Percentiles rank a stretch among this genome's conserved stretches.
These are phyloP conservation scores for Toxicodendron radicans DNA, from an alignment of 345 rosid species.

Conservation along the genomic window DNA sequence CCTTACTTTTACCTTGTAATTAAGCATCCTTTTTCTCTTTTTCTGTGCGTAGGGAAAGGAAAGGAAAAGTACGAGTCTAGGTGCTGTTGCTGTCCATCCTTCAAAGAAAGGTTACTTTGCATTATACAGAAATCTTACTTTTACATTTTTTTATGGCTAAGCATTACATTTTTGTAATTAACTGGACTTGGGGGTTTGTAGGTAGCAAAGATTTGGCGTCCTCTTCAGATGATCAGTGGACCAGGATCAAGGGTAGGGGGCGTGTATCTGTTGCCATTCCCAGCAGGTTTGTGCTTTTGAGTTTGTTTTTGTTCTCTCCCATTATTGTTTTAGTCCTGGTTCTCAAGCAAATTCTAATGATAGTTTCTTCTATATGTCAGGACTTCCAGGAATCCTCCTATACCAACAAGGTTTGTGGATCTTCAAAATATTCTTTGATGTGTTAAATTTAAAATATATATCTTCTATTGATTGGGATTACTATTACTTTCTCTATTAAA, in stretches of 20 bases:
- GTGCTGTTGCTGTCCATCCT: constrained; percentile 23
- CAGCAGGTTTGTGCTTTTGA: constrained; percentile 42
- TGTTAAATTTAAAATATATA: background rate
- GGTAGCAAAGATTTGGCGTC: constrained; percentile 28
- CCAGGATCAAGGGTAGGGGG: constrained; percentile 35
- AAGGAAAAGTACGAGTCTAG: constrained; percentile 31
- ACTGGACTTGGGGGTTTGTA: constrained; percentile 25
- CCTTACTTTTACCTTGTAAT: background rate
- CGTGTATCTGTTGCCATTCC: constrained; percentile 31
- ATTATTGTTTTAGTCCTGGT: constrained; percentile 5
- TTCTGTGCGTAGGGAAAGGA: constrained; percentile 43
- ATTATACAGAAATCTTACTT: constrained; percentile 15
- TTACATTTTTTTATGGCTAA: constrained; percentile 14
- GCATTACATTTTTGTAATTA: constrained; percentile 20
- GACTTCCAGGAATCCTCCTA: constrained; percentile 26
- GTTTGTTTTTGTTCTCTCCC: constrained; percentile 13
- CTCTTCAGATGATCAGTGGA: constrained; percentile 31
- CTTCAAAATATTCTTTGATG: background rate
- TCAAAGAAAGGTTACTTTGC: constrained; percentile 49
- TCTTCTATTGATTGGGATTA: constrained; percentile 14
- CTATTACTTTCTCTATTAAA: constrained; percentile 28
- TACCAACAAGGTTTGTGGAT: constrained; percentile 39
- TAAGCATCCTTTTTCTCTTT: background rate
- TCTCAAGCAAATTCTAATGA: background rate
- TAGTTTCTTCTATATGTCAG: constrained; percentile 20